Conservation (phyloP, 768 basidiomycete genomes). For the Imleria badia region DNA sequence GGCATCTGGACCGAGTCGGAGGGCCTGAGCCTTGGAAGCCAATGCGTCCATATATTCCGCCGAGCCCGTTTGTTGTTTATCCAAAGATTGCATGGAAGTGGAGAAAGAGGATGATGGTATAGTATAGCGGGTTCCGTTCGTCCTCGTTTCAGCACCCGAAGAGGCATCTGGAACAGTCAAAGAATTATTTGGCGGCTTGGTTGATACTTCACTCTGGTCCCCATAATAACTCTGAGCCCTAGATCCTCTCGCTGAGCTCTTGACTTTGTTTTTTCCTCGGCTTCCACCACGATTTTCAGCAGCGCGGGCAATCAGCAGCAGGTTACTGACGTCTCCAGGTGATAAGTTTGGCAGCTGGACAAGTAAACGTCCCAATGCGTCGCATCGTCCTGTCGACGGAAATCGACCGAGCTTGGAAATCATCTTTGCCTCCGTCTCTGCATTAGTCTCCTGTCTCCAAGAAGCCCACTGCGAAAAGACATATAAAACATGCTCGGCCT, state of each 20-base stretch:
- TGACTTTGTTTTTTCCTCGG: not conserved
- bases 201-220: not conserved
- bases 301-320: not conserved
- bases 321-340: not conserved
- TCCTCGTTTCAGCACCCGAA: not conserved
- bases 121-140: not conserved
- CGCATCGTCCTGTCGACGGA: slow-evolving; percentile 2
- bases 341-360: not conserved
- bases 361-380: slow-evolving; percentile 1
- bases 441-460: not conserved
- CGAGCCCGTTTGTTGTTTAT: not conserved
- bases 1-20: not conserved
- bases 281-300: not conserved
- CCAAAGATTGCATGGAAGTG: not conserved
- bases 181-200: not conserved
- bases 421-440: not conserved
- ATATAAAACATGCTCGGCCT: not conserved
- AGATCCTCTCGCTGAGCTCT: not conserved
- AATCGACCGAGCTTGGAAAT: not conserved
- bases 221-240: not conserved
- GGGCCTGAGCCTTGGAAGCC: not conserved
- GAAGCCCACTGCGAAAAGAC: not conserved
- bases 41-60: not conserved
- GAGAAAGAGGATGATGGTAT: not conserved
- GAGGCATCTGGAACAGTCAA: not conserved